Conservation (phyloP, 108 stramenopile species). For the Nitzschia sp. region DNA sequence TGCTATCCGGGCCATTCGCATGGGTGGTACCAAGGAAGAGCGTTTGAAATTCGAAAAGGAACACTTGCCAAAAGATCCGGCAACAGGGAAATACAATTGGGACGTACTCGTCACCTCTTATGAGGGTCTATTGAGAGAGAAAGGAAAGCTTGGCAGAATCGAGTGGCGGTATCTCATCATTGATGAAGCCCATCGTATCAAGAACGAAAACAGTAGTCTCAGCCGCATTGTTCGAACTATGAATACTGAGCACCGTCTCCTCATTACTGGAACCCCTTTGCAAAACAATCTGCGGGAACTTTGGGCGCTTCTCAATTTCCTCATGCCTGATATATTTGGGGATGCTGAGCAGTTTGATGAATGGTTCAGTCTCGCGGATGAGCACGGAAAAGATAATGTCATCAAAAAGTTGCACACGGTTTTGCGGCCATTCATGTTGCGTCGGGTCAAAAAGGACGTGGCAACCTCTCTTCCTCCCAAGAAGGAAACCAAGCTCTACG, state of each 20-base stretch:
- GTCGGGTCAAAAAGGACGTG: conserved; percentile 98
- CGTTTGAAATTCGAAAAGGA: conserved; percentile 65
- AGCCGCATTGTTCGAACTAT: conserved; percentile 75
- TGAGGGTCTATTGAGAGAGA: conserved; percentile 93
- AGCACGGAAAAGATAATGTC: conserved; percentile 87
- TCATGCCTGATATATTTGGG: conserved; percentile 96
- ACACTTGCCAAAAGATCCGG: conserved; percentile 43
- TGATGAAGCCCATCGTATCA: conserved; percentile 99
- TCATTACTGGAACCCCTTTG: conserved; percentile 94
- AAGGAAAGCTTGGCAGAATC: conserved; percentile 75
- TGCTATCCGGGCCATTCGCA: conserved; percentile 75
- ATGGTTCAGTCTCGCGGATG: conserved; percentile 86
- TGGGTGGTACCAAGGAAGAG: conserved; percentile 95
- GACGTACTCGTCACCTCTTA: conserved; percentile 97
- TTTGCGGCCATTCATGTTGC: conserved; percentile 96
- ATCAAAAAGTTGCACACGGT: conserved; percentile 97
- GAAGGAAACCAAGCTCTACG: conserved; percentile 93
- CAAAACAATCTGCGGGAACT: conserved; percentile 86
- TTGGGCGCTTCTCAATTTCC: conserved; percentile 92
- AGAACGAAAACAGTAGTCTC: conserved; percentile 94
- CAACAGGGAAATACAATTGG: conserved; percentile 73
- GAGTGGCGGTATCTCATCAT: conserved; percentile 81
- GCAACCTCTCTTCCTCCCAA: conserved; percentile 94
- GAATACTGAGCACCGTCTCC: conserved; percentile 85
- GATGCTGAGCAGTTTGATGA: conserved; percentile 94